Conservation (phyloP, 2,329 filamentous ascomycete genomes). For the Fusarium camptoceras region DNA sequence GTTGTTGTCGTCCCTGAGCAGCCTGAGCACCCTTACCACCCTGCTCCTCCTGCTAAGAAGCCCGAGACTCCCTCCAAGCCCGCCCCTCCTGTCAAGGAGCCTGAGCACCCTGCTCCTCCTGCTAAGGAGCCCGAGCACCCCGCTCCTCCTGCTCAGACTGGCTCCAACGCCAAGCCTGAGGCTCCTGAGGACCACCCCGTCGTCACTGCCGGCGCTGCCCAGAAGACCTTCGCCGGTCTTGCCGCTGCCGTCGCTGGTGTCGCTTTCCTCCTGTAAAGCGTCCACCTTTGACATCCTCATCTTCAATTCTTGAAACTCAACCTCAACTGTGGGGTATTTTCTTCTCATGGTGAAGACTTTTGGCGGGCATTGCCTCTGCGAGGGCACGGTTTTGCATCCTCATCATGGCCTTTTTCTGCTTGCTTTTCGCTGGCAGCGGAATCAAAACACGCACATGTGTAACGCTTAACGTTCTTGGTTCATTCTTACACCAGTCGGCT, state of each 20-base stretch:
- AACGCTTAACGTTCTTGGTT: conserved; percentile 43
- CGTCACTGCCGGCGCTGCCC: conserved; percentile 41
- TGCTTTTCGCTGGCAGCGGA: not conserved
- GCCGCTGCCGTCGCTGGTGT: conserved; percentile 43
- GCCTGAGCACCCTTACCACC: conserved; percentile 2
- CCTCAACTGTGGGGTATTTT: not conserved
- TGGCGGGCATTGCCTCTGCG: not conserved
- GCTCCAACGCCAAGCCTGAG: conserved; percentile 13
- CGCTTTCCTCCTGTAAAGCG: conserved; percentile 44
- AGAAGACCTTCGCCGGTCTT: conserved; percentile 44
- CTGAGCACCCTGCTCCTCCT: not conserved
- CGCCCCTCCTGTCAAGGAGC: not conserved
- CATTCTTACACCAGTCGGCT: conserved; percentile 37
- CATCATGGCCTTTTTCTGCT: conserved; percentile 11
- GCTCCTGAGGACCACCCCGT: conserved; percentile 25
- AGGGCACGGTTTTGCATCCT: conserved; percentile 6
- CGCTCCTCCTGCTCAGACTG: conserved; percentile 4
- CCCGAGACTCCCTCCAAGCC: conserved; percentile 5
- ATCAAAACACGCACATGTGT: conserved; percentile 29
- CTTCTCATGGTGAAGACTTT: not conserved
- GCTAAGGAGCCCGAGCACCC: conserved; percentile 7
- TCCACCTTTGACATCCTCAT: not conserved
- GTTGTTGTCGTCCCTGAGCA: conserved; percentile 27
- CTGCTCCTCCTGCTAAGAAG: conserved; percentile 1
- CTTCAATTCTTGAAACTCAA: not conserved